A percentile compares a stretch with the other conserved stretches of the same genome.
These are phyloP conservation scores for Xylariaceae sp. DNA, from an alignment of 2,329 filamentous ascomycete genomes.

Conservation along the genomic window DNA sequence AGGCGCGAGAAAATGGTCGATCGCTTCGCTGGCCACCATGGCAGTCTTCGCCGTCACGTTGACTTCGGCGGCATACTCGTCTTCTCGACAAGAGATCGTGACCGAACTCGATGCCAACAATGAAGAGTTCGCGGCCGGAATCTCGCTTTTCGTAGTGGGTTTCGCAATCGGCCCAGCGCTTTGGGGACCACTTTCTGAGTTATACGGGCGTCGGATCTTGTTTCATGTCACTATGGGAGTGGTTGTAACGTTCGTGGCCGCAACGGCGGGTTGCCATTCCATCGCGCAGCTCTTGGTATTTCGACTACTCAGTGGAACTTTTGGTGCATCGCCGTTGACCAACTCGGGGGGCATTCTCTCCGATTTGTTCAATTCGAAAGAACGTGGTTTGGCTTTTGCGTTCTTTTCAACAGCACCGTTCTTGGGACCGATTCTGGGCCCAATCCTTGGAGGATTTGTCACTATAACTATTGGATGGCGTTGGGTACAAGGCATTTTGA, in stretches of 20 bases:
- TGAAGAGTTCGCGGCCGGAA: conserved; percentile 45
- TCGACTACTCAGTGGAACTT: conserved; percentile 56
- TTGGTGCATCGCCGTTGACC: conserved; percentile 51
- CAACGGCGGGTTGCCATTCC: conserved; percentile 48
- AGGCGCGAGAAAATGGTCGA: conserved; percentile 52
- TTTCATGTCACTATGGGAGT: conserved; percentile 50
- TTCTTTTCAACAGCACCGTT: conserved; percentile 64
- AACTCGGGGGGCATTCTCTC: conserved; percentile 54
- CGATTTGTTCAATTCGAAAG: conserved; percentile 47
- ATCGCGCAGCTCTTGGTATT: conserved; percentile 53
- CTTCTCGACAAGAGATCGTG: conserved; percentile 51
- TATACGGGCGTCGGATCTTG: conserved; percentile 52
- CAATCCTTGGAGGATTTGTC: conserved; percentile 63
- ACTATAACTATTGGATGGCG: conserved; percentile 61
- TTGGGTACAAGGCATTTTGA: conserved; percentile 64
- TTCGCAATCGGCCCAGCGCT: conserved; percentile 50
- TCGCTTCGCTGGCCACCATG: conserved; percentile 58
- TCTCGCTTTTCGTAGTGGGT: conserved; percentile 52
- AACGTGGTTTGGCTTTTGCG: conserved; percentile 53
- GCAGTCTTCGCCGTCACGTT: conserved; percentile 67
- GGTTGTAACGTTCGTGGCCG: conserved; percentile 55
- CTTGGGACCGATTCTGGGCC: conserved; percentile 58
- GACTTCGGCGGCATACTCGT: conserved; percentile 62
- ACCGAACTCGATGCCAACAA: conserved; percentile 45
- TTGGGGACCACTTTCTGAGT: conserved; percentile 62